Base-by-base conservation (phyloP, 805 yeast genomes). In the Komagataella mondaviorum region DNA sequence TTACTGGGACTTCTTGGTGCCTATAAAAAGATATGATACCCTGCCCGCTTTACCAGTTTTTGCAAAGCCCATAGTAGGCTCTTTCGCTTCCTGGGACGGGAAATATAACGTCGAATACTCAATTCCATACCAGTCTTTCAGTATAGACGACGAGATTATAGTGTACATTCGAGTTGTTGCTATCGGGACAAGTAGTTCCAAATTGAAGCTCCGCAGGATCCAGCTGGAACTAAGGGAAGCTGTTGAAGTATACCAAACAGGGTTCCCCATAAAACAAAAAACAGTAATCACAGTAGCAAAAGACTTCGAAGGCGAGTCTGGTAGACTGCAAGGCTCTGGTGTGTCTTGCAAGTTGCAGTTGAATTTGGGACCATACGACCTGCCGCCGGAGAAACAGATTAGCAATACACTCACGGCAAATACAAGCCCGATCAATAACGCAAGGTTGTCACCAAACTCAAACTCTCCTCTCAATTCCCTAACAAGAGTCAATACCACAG, bases 21-120 rank as follows among this genome's bases (percentile, higher is more conserved):
- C 47, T 10, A 36, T 49, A 17, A 49, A 49, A 36, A 44, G 51
- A n/a, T 49, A 44, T 18, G 51, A 49, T 45, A 49, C 46, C 17
- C 44, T 39, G 24, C 51, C 51, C n/a, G 24, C 23, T n/a, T 45
- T 20, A 12, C 20, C 22, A 36, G 23, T 22, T 18, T 47, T 24
- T 8, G 24, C 22, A 23, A 23, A 36, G 49, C 49, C 49, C 4
- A 36, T 47, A 36, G 20, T 30, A 4, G 39, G 49, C 12, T 22
- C 39, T 14, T 23, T 22, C n/a, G 44, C 23, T n/a, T 47, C 49
- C 14, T 20, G 22, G 17, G 49, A 47, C 12, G 36, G 49, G 49
- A 23, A 36, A 6, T 23, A 22, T 7, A 24, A 22, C 39, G 23
- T 23, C 10, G 49, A 47, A 45, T 47, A 47, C 45, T 47, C 49